Base-by-base conservation (phyloP, 805 yeast genomes). In the Starmerella khaoyaiensis region DNA sequence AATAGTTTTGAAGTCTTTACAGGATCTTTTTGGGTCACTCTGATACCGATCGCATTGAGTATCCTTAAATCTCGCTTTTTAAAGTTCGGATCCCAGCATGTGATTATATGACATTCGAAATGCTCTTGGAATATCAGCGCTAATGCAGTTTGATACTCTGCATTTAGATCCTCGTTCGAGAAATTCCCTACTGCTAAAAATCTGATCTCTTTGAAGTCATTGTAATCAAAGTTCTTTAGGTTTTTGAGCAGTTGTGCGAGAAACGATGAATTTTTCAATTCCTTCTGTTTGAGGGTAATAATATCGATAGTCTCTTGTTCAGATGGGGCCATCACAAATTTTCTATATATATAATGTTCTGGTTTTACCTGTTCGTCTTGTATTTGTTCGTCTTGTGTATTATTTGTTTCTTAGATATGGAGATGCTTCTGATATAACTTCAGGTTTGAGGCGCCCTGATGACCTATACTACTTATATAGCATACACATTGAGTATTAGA, bases 11-110 rank as follows among this genome's bases (percentile, higher is more conserved):
- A 9, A 17, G 11, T 15, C 12, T 19, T 19, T 22, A 15, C n/a
- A 10, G 40, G 40, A 19, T 41, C 44, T 7, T 21, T 6, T 23
- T 39, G 23, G 8, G 5, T 33, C n/a, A 41, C 45, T 3, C 12
- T 22, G 16, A 41, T 41, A 11, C 37, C 42, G 18, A 41, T 17
- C 15, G 18, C 25, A n/a, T 22, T 19, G 8, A 41, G 29, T 3
- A 39, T 31, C 9, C 33, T 19, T 14, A 38, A 10, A 18, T 41
- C 45, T 17, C 31, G 26, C 20, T 41, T 41, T 16, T 21, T 22
- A 22, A 41, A 35, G 12, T 28, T 29, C 16, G 45, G 45, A 27
- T 41, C 45, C 45, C 45, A 41, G 5, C 37, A 39, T n/a, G 45
- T 40, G 23, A 32, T 28, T 10, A n/a, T 5, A 10, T 15, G 15